phyloP scores from a whole-genome alignment of 2,329 filamentous ascomycete genomes.

The Coniosporium tulheliwenetii region DNA sequence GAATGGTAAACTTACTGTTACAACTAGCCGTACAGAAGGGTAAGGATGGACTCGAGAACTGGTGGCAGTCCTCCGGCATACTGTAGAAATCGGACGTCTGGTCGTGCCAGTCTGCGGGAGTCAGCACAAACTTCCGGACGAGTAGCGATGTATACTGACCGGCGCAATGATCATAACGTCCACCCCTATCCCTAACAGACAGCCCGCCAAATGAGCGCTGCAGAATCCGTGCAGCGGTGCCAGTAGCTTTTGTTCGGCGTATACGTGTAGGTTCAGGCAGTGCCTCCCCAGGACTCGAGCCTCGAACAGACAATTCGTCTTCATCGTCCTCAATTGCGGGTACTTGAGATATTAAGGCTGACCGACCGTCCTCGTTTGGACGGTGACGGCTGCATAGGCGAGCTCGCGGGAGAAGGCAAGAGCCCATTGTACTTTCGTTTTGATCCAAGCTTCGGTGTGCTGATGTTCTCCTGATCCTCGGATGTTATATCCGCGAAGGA shows the following conservation, averaged over 20 bases:
- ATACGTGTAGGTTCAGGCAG: conserved; percentile 7
- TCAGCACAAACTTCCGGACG: conserved; percentile 6
- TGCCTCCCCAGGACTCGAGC: too few species aligned
- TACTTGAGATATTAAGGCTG: too few species aligned
- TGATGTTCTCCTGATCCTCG: conserved; percentile 10
- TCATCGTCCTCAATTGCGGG: too few species aligned
- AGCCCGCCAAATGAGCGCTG: conserved; percentile 31
- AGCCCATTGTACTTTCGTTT: conserved; percentile 19
- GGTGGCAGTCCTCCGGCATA: conserved; percentile 36
- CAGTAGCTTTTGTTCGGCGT: conserved; percentile 18
- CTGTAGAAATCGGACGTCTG: conserved; percentile 46
- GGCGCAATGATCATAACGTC: conserved; percentile 21
- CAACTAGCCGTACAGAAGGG: conserved; percentile 53
- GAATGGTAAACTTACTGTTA: conserved; percentile 36
- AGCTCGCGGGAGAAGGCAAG: conserved; percentile 22
- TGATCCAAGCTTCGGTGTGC: conserved; percentile 15
- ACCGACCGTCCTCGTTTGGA: conserved; percentile 17
- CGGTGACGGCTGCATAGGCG: conserved; percentile 22
- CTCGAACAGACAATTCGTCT: too few species aligned
- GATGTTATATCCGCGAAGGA: conserved; percentile 18
- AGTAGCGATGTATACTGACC: conserved; percentile 1
- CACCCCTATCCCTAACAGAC: conserved; percentile 21
- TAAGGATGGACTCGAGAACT: conserved; percentile 33
- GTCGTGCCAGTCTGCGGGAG: conserved; percentile 35
- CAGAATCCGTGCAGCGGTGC: conserved; percentile 20